Evolutionary conservation across 495 filamentous ascomycete species (phyloP).

Genomic region (Penicillium cinerascens): DNA sequence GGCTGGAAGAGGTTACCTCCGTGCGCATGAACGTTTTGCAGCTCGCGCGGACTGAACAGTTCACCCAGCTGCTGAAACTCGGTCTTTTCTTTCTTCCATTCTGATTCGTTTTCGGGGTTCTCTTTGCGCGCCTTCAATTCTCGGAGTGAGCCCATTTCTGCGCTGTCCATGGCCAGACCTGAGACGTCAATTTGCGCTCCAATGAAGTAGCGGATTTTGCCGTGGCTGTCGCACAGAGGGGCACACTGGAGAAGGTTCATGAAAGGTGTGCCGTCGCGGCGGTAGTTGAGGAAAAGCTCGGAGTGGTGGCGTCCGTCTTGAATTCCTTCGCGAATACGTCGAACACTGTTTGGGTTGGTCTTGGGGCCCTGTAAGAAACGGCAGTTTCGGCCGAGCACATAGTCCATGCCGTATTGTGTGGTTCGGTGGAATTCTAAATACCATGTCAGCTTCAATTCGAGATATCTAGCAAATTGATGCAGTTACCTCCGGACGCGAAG

Average conservation of each 20-base stretch:
- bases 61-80: slow-evolving; percentile 55
- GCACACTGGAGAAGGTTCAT: slow-evolving; percentile 61
- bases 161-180: slow-evolving; percentile 11
- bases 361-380: slow-evolving; percentile 59
- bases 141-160: slow-evolving; percentile 12
- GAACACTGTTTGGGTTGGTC: slow-evolving; percentile 47
- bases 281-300: slow-evolving; percentile 67
- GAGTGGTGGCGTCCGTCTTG: slow-evolving; percentile 58
- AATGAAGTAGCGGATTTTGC: slow-evolving; percentile 23
- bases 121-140: neutral
- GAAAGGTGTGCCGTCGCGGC: slow-evolving; percentile 60
- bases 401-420: slow-evolving; percentile 58
- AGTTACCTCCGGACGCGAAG: slow-evolving; percentile 69
- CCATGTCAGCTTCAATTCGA: no score
- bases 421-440: slow-evolving; percentile 53
- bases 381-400: slow-evolving; percentile 59
- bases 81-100: slow-evolving; percentile 11
- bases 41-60: slow-evolving; percentile 55
- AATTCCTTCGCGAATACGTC: slow-evolving; percentile 55
- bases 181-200: slow-evolving; percentile 16
- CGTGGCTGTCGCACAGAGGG: slow-evolving; percentile 56
- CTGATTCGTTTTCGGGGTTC: neutral
- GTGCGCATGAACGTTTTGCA: slow-evolving; percentile 43
- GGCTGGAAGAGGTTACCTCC: slow-evolving; percentile 37
- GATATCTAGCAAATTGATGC: neutral